Percentiles rank a stretch among this genome's conserved stretches.
These are phyloP conservation scores for Ceratobasidium papillatum DNA, from an alignment of 1,284 basidiomycete species.

Conservation along the genomic window DNA sequence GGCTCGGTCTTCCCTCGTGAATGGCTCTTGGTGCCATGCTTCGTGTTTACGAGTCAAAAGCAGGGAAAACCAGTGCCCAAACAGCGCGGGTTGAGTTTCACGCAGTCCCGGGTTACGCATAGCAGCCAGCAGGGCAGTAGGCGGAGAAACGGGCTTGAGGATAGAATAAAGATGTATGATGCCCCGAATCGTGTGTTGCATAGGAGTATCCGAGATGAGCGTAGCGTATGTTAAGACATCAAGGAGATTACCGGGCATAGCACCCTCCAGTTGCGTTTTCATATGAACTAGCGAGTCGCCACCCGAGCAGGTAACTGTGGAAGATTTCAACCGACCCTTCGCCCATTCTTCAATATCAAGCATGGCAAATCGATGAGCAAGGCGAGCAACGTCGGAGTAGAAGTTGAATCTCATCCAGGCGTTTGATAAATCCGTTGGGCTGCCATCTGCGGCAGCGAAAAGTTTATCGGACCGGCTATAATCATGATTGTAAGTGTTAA, in stretches of 20 bases:
- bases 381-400: background rate
- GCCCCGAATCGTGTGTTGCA: background rate
- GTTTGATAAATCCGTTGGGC: too few relatives aligned
- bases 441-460: too few relatives aligned
- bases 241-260: background rate
- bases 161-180: background rate
- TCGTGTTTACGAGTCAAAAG: background rate
- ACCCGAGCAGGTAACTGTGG: background rate
- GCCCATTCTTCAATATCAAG: slow-evolving; percentile 4
- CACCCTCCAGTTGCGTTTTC: background rate
- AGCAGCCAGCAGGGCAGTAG: too few relatives aligned
- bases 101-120: background rate
- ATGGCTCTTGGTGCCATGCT: background rate
- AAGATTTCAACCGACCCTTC: background rate
- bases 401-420: background rate
- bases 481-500: too few relatives aligned
- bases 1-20: background rate
- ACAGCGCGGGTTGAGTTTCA: background rate
- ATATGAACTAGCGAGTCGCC: background rate
- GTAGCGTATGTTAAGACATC: background rate
- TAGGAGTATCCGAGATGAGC: background rate
- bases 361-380: slow-evolving; percentile 9
- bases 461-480: too few relatives aligned
- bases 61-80: background rate
- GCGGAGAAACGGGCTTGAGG: too few relatives aligned